A percentile compares a stretch with the other conserved stretches of the same genome.
phyloP scores from a whole-genome alignment of 2,329 filamentous ascomycete species.

The Aureobasidium sp. region DNA sequence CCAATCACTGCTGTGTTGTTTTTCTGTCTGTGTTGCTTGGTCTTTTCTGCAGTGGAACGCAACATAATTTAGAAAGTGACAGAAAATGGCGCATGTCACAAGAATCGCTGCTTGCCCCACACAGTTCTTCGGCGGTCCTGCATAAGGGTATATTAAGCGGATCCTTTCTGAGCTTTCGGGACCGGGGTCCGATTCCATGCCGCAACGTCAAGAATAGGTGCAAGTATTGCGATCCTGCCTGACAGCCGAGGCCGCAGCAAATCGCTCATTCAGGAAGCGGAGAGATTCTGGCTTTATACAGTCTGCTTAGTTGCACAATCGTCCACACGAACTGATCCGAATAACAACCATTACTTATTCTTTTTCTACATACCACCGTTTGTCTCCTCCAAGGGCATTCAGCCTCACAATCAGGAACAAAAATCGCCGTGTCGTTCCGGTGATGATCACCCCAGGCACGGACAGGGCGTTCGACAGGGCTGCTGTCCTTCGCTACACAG shows the following conservation, averaged over 20 bases:
- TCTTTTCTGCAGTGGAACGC: too few species aligned
- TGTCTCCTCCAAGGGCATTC: too few species aligned
- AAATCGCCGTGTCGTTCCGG: too few species aligned
- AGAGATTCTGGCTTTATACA: background rate
- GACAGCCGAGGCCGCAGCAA: background rate
- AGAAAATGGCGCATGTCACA: too few species aligned
- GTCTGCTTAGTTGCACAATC: background rate
- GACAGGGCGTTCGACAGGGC: too few species aligned
- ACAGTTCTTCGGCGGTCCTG: background rate
- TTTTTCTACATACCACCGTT: too few species aligned
- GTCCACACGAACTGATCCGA: background rate
- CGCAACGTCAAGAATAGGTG: background rate
- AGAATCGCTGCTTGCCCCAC: background rate
- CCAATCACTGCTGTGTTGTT: too few species aligned
- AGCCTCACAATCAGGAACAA: too few species aligned
- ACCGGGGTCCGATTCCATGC: background rate
- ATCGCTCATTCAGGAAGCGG: background rate
- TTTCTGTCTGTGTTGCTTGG: too few species aligned
- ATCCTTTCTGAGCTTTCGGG: background rate
- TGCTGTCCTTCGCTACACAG: too few species aligned
- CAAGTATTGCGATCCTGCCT: background rate
- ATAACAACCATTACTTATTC: background rate
- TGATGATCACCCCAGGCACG: too few species aligned
- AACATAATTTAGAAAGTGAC: too few species aligned
- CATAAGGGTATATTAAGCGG: background rate